These are phyloP conservation scores for Plasmodium vivax DNA, from an alignment of 169 alveolate genomes.

Conservation along the genomic window DNA sequence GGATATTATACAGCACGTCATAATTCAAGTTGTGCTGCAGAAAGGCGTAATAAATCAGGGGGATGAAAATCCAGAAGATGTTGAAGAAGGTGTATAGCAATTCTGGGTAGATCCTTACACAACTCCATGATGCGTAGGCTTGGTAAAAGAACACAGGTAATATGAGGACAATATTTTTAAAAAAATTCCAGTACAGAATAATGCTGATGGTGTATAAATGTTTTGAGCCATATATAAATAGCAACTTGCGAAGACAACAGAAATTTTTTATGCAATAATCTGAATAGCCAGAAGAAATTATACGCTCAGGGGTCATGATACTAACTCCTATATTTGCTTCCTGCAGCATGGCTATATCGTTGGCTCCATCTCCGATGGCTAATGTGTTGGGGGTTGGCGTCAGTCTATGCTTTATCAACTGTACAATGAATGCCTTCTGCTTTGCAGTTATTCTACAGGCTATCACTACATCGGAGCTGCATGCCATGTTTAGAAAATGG, in stretches of 20 bases:
- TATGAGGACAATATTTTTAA: slow-evolving; percentile 57
- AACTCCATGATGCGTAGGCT: slow-evolving; percentile 75
- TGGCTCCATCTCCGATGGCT: slow-evolving; percentile 85
- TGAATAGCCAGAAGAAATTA: slow-evolving; percentile 97
- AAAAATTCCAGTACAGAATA: slow-evolving; percentile 73
- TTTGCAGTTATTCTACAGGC: slow-evolving; percentile 81
- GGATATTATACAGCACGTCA: slow-evolving; percentile 71
- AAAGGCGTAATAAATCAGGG: slow-evolving; percentile 65
- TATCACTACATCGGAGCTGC: slow-evolving; percentile 82
- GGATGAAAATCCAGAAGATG: slow-evolving; percentile 66
- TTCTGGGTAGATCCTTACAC: slow-evolving; percentile 69
- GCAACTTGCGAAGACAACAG: slow-evolving; percentile 90
- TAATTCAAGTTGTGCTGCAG: slow-evolving; percentile 73
- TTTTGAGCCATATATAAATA: slow-evolving; percentile 96
- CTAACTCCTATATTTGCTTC: slow-evolving; percentile 97
- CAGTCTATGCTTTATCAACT: slow-evolving; percentile 74
- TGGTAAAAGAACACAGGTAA: slow-evolving; percentile 74
- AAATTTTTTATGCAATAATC: slow-evolving; percentile 97
- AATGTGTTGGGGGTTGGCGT: slow-evolving; percentile 83
- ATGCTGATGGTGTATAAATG: slow-evolving; percentile 75
- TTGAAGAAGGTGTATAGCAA: slow-evolving; percentile 48
- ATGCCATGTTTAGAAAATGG: slow-evolving; percentile 82
- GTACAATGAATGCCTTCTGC: slow-evolving; percentile 83
- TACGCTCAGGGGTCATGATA: slow-evolving; percentile 96
- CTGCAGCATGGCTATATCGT: slow-evolving; percentile 83